These are phyloP conservation scores for Saururus chinensis DNA, from an alignment of 164 flowering plant species.

Conservation along the genomic window DNA sequence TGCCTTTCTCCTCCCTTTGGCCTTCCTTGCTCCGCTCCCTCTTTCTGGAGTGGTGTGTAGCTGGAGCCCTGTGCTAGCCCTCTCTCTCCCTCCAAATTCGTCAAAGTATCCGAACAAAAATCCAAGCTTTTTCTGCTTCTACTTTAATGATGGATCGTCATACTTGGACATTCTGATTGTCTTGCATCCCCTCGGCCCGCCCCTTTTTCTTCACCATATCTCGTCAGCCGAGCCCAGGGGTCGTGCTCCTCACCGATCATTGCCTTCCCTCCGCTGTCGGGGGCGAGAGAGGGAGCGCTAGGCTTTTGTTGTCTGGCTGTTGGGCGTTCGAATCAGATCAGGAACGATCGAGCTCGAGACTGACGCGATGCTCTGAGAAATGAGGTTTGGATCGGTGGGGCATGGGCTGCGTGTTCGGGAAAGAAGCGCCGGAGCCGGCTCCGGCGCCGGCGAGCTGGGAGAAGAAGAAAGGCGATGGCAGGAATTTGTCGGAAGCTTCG, in stretches of 20 bases:
- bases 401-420: slow-evolving; percentile 48
- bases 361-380: slow-evolving; percentile 11
- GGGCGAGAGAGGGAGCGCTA: too few relatives aligned
- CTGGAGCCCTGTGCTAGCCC: not conserved
- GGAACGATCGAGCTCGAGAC: not conserved
- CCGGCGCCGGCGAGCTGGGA: slow-evolving; percentile 4
- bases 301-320: too few relatives aligned
- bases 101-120: not conserved
- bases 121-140: slow-evolving; percentile 1
- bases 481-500: not conserved
- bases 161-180: not conserved
- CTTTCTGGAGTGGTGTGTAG: too few relatives aligned
- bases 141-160: slow-evolving; percentile 18
- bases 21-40: too few relatives aligned
- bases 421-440: slow-evolving; percentile 19
- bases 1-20: too few relatives aligned
- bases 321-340: not conserved
- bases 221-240: slow-evolving; percentile 16
- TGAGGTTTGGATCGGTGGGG: slow-evolving; percentile 13
- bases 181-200: too few relatives aligned
- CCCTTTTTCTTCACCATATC: slow-evolving; percentile 3
- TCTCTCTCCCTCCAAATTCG: not conserved
- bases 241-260: too few relatives aligned
- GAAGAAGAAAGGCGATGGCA: slow-evolving; percentile 10
- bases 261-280: too few relatives aligned